These are phyloP conservation scores for Houttuynia cordata DNA, from an alignment of 164 flowering plant genomes.

Conservation along the genomic window DNA sequence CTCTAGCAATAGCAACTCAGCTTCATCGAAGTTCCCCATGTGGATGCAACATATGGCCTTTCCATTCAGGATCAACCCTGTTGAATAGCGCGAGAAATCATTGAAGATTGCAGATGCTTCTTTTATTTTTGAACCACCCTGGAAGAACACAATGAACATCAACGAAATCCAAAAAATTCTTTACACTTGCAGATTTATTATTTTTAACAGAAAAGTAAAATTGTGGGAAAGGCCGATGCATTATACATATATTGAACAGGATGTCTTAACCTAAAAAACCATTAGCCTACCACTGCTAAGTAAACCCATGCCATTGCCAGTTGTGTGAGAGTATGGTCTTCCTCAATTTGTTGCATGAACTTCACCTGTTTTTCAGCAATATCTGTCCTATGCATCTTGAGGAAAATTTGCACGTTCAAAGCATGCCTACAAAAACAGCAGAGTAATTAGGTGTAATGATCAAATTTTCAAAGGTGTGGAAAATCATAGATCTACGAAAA, in stretches of 20 bases:
- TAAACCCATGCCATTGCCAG: conserved; percentile 98
- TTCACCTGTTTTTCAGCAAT: conserved; percentile 94
- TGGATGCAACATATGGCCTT: conserved; percentile 97
- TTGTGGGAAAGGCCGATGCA: background rate
- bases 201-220: background rate
- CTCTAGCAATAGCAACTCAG: conserved; percentile 73
- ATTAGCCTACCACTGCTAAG: conserved; percentile 61
- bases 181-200: background rate
- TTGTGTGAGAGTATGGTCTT: conserved; percentile 94
- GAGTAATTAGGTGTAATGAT: background rate
- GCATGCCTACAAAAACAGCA: conserved; percentile 53
- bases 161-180: background rate
- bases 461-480: background rate
- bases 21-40: conserved; percentile 92
- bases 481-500: background rate
- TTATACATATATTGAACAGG: background rate
- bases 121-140: conserved; percentile 99
- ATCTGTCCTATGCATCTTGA: conserved; percentile 92
- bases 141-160: conserved; percentile 6
- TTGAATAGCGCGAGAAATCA: conserved; percentile 90
- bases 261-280: background rate
- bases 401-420: conserved; percentile 81
- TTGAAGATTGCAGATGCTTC: conserved; percentile 97
- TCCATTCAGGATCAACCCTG: conserved; percentile 78
- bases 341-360: conserved; percentile 91